Evolutionary conservation across 441 rosid genomes (phyloP), one percentile per base, ranked within the genome.

Genomic region (Manihot esculenta): DNA sequence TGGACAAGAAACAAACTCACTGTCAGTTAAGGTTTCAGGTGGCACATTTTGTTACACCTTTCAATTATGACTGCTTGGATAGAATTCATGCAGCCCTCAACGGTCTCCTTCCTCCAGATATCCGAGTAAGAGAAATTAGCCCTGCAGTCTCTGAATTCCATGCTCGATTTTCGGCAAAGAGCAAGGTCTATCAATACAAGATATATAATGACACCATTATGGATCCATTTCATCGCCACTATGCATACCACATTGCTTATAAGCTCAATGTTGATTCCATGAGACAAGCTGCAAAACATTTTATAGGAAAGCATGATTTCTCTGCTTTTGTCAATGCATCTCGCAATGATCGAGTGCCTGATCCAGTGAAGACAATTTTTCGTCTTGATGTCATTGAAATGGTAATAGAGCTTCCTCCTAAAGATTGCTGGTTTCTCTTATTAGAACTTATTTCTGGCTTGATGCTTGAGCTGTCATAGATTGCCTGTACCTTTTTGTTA

Each of bases 31-130:
- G 62, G 27, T 79, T 86, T 65, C 93, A 94, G 99, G 97, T 88
- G 58, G 97, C 95, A 35, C 99, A 94, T 77, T 90, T 94, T 77
- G 81, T 88, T 26, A 94, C 99, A 6, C 99, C 99, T 70, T 91
- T 84, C 83, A 89, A 87, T 77, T 90, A 86, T 68, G 84, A 82
- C 72, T 64, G 81, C 83, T 84, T 94, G 88, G 92, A 84, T 26
- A 79, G 66, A 61, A 15, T 83, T 75, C 97, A 94, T 64, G 83
- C 90, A 42, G 93, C 99, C 77, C 84, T 94, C n/a, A 90, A 91
- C 53, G 97, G 97, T 65, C 81, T 90, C 67, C 98, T 94, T 73
- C 97, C 99, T 63, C 47, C 81, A 59, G 97, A 91, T 76, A 84
- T 94, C 74, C 88, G 91, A 24, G 85, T 94, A 57, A 83, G 92